These are phyloP conservation scores for Conringia planisiliqua DNA, from an alignment of 345 rosid genomes.

Conservation along the genomic window DNA sequence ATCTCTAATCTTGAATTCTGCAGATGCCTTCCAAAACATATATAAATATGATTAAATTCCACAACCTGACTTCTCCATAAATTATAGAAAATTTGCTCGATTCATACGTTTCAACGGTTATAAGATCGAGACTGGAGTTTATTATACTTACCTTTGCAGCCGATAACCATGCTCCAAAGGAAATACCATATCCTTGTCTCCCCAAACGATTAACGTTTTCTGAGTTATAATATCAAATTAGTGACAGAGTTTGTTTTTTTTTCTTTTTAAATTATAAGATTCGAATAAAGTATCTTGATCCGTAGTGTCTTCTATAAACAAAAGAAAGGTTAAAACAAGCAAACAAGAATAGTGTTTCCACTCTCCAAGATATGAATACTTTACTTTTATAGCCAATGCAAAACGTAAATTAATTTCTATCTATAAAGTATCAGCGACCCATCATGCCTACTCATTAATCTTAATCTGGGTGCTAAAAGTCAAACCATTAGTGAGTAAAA, in stretches of 20 bases:
- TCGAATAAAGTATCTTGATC: neutral
- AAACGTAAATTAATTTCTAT: neutral
- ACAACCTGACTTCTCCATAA: neutral
- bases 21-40: constrained; percentile 42
- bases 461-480: neutral
- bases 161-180: constrained; percentile 61
- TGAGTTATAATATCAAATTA: constrained; percentile 17
- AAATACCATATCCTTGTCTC: constrained; percentile 67
- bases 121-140: neutral
- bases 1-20: constrained; percentile 60
- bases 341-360: constrained; percentile 17
- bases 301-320: neutral
- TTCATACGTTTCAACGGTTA: neutral
- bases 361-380: neutral
- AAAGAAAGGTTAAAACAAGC: neutral
- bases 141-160: constrained; percentile 45
- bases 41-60: neutral
- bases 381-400: neutral
- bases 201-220: constrained; percentile 82
- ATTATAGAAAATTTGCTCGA: neutral
- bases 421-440: neutral
- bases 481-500: neutral
- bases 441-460: neutral
- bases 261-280: neutral
- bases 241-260: neutral